Evolutionary conservation across 1,284 basidiomycete species (phyloP).

Genomic region (Ustilago loliicola): DNA sequence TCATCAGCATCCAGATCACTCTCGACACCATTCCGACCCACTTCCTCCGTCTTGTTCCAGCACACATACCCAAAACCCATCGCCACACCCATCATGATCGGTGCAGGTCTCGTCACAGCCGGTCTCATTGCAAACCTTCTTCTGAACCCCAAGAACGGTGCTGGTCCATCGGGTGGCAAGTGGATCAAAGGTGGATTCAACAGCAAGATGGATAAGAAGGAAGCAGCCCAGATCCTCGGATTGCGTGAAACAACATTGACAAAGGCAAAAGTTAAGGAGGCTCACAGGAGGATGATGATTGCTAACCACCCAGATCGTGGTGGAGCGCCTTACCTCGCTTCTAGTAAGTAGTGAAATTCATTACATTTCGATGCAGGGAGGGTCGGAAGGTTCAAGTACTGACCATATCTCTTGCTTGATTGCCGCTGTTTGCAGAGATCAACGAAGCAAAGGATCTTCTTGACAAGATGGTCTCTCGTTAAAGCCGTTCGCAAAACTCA

Average conservation of each 20-base stretch:
- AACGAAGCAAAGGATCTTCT: conserved; percentile 70
- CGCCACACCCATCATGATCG: conserved; percentile 61
- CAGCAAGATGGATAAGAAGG: conserved; percentile 93
- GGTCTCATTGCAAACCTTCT: conserved; percentile 62
- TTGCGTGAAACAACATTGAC: conserved; percentile 72
- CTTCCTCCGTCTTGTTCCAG: conserved; percentile 37
- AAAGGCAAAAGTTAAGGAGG: conserved; percentile 68
- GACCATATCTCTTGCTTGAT: not conserved
- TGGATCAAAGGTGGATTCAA: conserved; percentile 96
- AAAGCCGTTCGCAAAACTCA: not conserved
- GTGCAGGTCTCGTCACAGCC: conserved; percentile 60
- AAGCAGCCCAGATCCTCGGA: conserved; percentile 92
- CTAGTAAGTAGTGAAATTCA: conserved; percentile 73
- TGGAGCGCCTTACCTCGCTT: conserved; percentile 95
- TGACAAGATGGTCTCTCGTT: conserved; percentile 63
- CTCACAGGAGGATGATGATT: conserved; percentile 71
- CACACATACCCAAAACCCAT: conserved; percentile 50
- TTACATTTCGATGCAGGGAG: not conserved
- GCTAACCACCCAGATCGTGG: conserved; percentile 94
- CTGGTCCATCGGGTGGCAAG: conserved; percentile 76
- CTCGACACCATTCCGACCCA: conserved; percentile 52
- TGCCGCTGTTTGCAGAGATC: conserved; percentile 53
- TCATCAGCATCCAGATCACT: conserved; percentile 30
- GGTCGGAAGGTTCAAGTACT: not conserved
- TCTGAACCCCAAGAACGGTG: conserved; percentile 69